A percentile compares a stretch with the other conserved stretches of the same genome.
Evolutionary conservation across 345 rosid genomes (phyloP).

Genomic region (Linum usitatissimum): DNA sequence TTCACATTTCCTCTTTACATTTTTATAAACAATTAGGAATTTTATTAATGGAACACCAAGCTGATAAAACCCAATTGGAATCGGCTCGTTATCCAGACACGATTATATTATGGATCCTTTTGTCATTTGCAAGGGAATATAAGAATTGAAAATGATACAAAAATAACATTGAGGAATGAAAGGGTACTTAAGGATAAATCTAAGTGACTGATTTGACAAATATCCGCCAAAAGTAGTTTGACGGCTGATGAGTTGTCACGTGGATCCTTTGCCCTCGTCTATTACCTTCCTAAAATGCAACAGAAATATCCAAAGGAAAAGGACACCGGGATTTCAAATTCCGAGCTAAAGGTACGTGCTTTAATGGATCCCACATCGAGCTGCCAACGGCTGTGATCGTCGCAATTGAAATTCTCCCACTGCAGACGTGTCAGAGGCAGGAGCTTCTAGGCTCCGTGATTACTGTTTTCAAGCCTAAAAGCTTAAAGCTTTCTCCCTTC

Average conservation of each 20-base stretch:
- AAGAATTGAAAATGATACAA: too few species aligned
- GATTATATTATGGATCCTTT: not conserved
- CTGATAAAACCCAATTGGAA: too few species aligned
- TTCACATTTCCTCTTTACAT: too few species aligned
- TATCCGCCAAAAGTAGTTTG: not conserved
- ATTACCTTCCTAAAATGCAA: not conserved
- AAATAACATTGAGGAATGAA: not conserved
- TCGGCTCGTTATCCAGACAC: too few species aligned
- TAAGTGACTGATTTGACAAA: not conserved
- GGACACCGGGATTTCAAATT: not conserved
- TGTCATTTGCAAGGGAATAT: not conserved
- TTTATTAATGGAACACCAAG: too few species aligned
- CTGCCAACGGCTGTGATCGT: slow-evolving; percentile 17
- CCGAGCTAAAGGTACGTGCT: not conserved
- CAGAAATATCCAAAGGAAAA: not conserved
- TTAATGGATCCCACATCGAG: not conserved
- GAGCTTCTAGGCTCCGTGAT: not conserved
- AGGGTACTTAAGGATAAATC: not conserved
- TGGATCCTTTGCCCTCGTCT: not conserved
- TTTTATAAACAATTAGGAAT: too few species aligned
- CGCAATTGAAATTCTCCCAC: not conserved
- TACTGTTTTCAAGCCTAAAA: not conserved
- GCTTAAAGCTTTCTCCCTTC: not conserved
- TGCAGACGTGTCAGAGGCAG: slow-evolving; percentile 2
- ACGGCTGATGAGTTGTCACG: slow-evolving; percentile 5